Evolutionary conservation across 2,329 filamentous ascomycete species (phyloP).

Genomic region (Paecilomyces sp.): DNA sequence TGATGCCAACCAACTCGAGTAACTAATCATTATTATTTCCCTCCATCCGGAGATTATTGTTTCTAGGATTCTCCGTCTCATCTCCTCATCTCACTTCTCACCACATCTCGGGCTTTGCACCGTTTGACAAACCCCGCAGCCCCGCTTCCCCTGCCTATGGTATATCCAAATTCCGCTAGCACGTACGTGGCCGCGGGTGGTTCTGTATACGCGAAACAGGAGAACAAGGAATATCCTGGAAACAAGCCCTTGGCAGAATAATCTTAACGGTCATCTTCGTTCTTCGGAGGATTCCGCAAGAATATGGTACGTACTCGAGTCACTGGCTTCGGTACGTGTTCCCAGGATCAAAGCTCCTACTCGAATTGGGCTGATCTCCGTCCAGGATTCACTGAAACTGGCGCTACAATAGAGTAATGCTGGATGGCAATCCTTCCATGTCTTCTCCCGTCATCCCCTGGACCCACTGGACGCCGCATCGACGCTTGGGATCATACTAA

Average conservation of each 20-base stretch:
- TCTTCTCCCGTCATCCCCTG: neutral
- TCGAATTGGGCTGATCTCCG: neutral
- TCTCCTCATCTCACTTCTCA: neutral
- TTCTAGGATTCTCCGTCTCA: neutral
- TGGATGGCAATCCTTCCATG: neutral
- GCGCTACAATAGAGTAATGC: neutral
- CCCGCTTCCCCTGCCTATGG: neutral
- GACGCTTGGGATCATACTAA: neutral
- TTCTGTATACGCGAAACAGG: neutral
- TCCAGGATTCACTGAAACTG: neutral
- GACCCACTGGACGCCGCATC: neutral
- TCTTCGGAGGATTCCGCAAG: neutral
- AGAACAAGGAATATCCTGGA: neutral
- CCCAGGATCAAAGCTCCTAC: neutral
- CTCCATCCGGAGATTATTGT: neutral
- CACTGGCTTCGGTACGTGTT: neutral
- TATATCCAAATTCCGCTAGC: neutral
- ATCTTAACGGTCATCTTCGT: neutral
- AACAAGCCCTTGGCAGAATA: neutral
- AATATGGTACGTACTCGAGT: neutral
- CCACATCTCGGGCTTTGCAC: neutral
- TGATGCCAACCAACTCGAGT: no score
- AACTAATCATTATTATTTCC: no score
- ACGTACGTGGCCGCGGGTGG: neutral
- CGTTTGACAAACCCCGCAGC: neutral